Evolutionary conservation across 2,329 filamentous ascomycete species (phyloP), one percentile per base, ranked within the genome.

Genomic region (Colletotrichum tropicicola): DNA sequence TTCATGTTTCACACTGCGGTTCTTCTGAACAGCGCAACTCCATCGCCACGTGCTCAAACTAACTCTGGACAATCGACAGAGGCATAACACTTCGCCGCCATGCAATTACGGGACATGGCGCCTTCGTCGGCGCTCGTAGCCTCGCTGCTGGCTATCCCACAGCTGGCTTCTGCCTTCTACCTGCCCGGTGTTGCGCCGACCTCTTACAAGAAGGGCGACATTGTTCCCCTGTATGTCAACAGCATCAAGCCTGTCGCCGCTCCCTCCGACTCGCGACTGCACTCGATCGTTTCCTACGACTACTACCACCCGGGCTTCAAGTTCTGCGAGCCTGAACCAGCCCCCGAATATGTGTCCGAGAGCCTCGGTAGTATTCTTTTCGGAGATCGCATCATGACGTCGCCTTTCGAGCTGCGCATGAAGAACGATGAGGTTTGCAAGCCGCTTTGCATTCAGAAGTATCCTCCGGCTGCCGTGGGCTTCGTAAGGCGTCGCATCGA

Each of bases 311-410:
- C 90, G 6, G 87, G 87, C 4, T 97, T 99, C 79, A 89, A 92
- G 74, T 97, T 98, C 83, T 99, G 96, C 79, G 82, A 87, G 71
- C 96, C 95, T 2, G 82, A 91, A 59, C 89, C 85, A 66, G 93
- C 93, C 2, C 90, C 94, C 8, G 79, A 94, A 75, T 87, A 92
- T 81, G 89, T 97, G 21, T 90, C 92, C 41, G 96, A 98, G 80
- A 96, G 92, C 69, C 79, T 99, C 68, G 96, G 96, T 23, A 98
- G 95, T 83, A 99, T 99, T 75, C 80, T 99, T 54, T 99, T 99
- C 72, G 96, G 96, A 70, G 96, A 99, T 80, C 89, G 96, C 60
- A 99, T 99, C 81, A 93, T 93, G 81, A 97, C 93, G n/a, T 98
- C 95, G 35, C 93, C 95, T 0, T 97, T 97, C 74, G 89, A 97